Base-by-base conservation (phyloP, 225 moss, liverwort and hornwort genomes). In the Bryum argenteum region DNA sequence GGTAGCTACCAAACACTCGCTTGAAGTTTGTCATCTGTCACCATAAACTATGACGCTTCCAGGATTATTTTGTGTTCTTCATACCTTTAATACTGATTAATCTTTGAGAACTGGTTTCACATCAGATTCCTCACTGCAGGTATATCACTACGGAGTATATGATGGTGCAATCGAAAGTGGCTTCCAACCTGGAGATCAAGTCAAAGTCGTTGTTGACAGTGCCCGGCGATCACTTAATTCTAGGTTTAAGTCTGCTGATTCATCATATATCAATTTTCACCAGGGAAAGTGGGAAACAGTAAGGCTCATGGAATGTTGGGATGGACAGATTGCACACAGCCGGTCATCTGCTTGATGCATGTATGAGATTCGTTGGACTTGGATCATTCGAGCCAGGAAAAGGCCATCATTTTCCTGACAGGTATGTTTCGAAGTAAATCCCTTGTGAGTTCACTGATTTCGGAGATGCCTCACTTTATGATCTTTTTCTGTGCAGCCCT, bases 331-430 rank as follows among this genome's bases (percentile, higher is more conserved):
- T 93, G 76, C 89, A 91, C 76, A 79, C 93, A 62, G 91, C 93
- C 1, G 93, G 93, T 28, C 93, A 91, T 74, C 83, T 93, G 52
- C 85, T 93, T 33, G 93, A 93, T 74, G 67, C 80, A 17, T 91
- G 93, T 51, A 72, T 91, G 87, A 78, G 82, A 8, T 76, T 65
- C 58, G n/a, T 89, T 55, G 90, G 85, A 72, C 80, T 89, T 58
- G 53, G 17, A 60, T n/a, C 63, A 19, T 6, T 93, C 23, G 93
- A 89, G 81, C 79, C 91, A 60, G 87, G 77, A 69, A 93, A 91
- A 66, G 91, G 81, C 19, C 85, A 91, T 73, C 91, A 91, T 68
- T 93, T 91, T 80, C 89, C 91, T 68, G 93, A 93, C 21, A 54
- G 89, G 89, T 91, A 63, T 65, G 76, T 58, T 56, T 72, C 33